Percentiles rank a stretch among this genome's conserved stretches.
Evolutionary conservation across 2,329 filamentous ascomycete species (phyloP).

Genomic region (Colletotrichum sp.): DNA sequence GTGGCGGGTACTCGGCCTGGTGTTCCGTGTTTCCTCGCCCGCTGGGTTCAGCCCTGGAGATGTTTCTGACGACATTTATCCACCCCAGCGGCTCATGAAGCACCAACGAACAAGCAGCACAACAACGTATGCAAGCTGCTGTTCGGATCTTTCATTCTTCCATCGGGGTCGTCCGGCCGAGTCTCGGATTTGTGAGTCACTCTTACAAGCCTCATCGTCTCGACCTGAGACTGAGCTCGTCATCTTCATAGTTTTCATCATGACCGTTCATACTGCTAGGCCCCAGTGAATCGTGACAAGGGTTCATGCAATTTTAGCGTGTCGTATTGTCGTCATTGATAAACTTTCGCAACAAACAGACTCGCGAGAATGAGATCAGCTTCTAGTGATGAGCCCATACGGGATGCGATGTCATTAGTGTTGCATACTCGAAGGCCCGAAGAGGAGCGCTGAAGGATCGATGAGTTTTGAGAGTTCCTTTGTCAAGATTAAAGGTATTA

Average conservation of each 20-base stretch:
- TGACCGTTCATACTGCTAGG: not conserved
- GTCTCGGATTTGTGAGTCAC: not conserved
- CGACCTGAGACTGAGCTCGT: not conserved
- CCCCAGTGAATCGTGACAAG: not conserved
- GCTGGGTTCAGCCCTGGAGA: not conserved
- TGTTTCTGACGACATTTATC: not conserved
- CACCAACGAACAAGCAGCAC: not conserved
- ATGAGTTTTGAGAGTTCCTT: not conserved
- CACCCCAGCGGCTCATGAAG: not conserved
- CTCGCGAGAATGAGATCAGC: not conserved
- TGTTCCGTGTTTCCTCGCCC: not conserved
- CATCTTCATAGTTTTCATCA: not conserved
- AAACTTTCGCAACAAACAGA: not conserved
- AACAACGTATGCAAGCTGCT: not conserved
- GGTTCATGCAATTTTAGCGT: not conserved
- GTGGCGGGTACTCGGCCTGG: not conserved
- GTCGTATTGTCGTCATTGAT: not conserved
- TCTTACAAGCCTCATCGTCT: not conserved
- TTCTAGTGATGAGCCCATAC: fast-evolving
- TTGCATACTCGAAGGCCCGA: not conserved
- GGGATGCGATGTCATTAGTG: not conserved
- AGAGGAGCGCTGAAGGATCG: not conserved
- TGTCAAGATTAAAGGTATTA: not conserved
- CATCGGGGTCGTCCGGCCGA: not conserved
- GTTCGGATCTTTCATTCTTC: not conserved